Base-by-base conservation (phyloP, 768 basidiomycete species). In the Psilocybe sp. region DNA sequence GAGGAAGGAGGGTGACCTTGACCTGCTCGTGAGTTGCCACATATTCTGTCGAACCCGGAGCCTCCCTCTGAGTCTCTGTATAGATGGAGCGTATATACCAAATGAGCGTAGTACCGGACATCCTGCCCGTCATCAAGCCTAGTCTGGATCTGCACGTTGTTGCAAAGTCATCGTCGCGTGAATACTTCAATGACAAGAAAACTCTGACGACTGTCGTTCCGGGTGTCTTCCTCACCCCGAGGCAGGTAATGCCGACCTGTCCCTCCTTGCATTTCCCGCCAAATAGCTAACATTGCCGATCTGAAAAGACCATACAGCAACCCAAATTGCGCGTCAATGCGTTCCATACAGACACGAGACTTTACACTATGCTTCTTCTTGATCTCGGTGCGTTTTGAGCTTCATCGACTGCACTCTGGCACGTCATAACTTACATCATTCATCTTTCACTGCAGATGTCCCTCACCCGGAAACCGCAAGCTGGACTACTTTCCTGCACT, bases 21-120 rank as follows among this genome's bases (percentile, higher is more conserved):
- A 97, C 63, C 72, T 93, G 34, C 72, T 98, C 64, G 93, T 92
- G 48, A 38, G 85, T 73, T 28, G 44, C 10, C 3, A 18, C 32
- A 49, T 52, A n/a, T 45, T 31, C 19, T 18, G 8, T 34, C 28
- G 15, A 10, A 16, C 23, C 47, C 44, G 31, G 13, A n/a, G 36
- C 46, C 9, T 14, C 10, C 20, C 52, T 13, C 40, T 20, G 18
- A 31, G 37, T 35, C 20, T 32, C 14, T 35, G 28, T 28, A 6
- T 61, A 94, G 88, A 97, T 97, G 92, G 90, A 97, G 63, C 87
- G 95, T 62, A 62, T 98, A 40, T 77, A 92, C 58, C 90, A 94
- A 69, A 92, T 97, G 92, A 71, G 85, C 44, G 85, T 98, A 50
- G 75, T 97, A 2, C 95, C 96, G 0, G 96, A 99, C 61, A 70